Evolutionary conservation across 345 rosid species (phyloP).

Genomic region (Eucalyptus coolabah): DNA sequence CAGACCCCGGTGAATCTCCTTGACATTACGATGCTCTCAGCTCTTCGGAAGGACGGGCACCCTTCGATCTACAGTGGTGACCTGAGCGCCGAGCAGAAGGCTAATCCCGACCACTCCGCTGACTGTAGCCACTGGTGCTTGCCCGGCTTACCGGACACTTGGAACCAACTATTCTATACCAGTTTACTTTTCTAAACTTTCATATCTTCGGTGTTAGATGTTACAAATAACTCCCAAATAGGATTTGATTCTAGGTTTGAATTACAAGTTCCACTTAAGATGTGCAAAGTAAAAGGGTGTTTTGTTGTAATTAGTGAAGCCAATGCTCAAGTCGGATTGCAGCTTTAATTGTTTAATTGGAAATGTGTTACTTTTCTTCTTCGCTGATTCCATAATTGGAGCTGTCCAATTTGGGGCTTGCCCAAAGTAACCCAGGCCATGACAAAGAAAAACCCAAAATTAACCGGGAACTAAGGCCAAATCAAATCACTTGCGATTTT

Average conservation of each 20-base stretch:
- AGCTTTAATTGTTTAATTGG: not conserved
- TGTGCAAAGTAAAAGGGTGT: not conserved
- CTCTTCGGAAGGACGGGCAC: slow-evolving; percentile 73
- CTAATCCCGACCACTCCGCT: slow-evolving; percentile 54
- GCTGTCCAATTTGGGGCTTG: not conserved
- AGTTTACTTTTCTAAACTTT: slow-evolving; percentile 10
- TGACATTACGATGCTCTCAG: slow-evolving; percentile 78
- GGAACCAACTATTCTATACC: slow-evolving; percentile 71
- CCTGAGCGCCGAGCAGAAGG: slow-evolving; percentile 41
- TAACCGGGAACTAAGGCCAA: not conserved
- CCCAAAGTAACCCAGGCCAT: not conserved
- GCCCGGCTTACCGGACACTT: slow-evolving; percentile 92
- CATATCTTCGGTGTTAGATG: not conserved
- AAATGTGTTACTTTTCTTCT: not conserved
- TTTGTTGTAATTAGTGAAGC: not conserved
- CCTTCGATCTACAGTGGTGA: slow-evolving; percentile 84
- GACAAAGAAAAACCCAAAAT: not conserved
- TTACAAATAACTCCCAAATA: not conserved
- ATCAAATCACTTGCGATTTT: not conserved
- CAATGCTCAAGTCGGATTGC: not conserved
- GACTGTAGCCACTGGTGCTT: slow-evolving; percentile 99
- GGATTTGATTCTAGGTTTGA: not conserved
- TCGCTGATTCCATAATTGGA: not conserved
- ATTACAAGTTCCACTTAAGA: not conserved
- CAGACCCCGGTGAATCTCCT: slow-evolving; percentile 34